Evolutionary conservation across 768 basidiomycete species (phyloP), one percentile per base, ranked within the genome.

Genomic region (Pleurotus citrinopileatus): DNA sequence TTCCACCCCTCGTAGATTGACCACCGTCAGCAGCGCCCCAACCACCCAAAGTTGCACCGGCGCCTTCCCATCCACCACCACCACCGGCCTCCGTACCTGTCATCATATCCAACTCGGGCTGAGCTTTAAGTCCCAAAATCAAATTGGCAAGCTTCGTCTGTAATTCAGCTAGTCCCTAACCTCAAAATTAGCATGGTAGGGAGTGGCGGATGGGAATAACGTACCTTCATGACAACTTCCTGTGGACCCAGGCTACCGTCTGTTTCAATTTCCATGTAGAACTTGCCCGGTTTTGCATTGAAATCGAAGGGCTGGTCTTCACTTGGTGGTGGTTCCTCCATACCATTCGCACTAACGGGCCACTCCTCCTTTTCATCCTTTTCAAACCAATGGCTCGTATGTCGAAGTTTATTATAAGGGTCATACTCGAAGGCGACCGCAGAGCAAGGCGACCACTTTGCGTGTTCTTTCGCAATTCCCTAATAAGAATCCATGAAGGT

Each of bases 381-480:
- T 70, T 99, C 97, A 65, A 78, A 92, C 97, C 97, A 98, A 69
- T 97, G 84, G 2, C 89, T 84, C 2, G 97, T 98, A 70, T 99
- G 97, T 51, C 94, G 84, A 27, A 99, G 77, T 68, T 94, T 94
- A 73, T 99, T 99, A 76, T 98, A 81, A 10, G 97, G 97, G 69
- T 99, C 97, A 59, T 99, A 99, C 73, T 99, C 97, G 59, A 96
- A 98, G 6, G 87, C 84, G 15, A 99, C 87, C 6, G 97, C 94
- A 1, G 94, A 90, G 56, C 94, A 91, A 10, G 97, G 96, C 0
- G 94, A 96, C 93, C 96, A 99, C 72, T 99, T 99, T 10, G 97
- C 94, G 65, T 99, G 97, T 67, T 97, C 94, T 75, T 98, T 98
- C 3, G 96, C 94, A 56, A 97, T 87, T 37, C 96, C 96, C 96